These are phyloP conservation scores for Backusella parvicylindrica DNA, from an alignment of 192 early-diverging fungal species.

Conservation along the genomic window DNA sequence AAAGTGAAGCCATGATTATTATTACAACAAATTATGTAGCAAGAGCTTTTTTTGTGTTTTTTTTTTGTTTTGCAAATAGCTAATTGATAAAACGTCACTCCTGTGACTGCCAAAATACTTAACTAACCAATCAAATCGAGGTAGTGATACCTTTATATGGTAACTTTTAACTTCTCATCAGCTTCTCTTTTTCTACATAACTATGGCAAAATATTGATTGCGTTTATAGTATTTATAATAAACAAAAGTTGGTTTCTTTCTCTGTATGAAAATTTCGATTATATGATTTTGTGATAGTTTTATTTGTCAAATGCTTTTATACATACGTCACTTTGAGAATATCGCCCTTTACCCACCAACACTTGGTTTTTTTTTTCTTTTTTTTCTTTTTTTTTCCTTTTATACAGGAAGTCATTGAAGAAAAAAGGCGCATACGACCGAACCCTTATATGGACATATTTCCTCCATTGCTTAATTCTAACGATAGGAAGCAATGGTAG, in stretches of 20 bases:
- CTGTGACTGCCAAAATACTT: not conserved
- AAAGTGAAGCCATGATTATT: slow-evolving; percentile 10
- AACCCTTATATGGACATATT: not conserved
- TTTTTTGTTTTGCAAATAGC: not conserved
- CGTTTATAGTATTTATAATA: too few relatives aligned
- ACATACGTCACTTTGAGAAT: not conserved
- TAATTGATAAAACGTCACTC: not conserved
- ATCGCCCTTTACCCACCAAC: not conserved
- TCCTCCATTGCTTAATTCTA: not conserved
- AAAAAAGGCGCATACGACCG: not conserved
- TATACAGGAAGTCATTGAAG: not conserved
- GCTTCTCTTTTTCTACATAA: not conserved
- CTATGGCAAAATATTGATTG: too few relatives aligned
- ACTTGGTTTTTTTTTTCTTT: not conserved
- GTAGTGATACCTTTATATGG: not conserved
- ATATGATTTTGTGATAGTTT: not conserved
- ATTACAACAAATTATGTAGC: not conserved
- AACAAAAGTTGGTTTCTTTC: too few relatives aligned
- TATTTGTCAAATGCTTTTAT: not conserved
- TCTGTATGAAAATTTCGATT: not conserved
- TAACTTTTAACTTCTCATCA: not conserved
- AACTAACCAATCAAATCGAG: not conserved
- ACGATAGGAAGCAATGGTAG: not conserved
- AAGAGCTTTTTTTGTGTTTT: not conserved
- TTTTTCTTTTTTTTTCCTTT: not conserved